A percentile compares a stretch with the other conserved stretches of the same genome.
phyloP scores from a whole-genome alignment of 2,329 filamentous ascomycete species.

The Orbilia ellipsospora region DNA sequence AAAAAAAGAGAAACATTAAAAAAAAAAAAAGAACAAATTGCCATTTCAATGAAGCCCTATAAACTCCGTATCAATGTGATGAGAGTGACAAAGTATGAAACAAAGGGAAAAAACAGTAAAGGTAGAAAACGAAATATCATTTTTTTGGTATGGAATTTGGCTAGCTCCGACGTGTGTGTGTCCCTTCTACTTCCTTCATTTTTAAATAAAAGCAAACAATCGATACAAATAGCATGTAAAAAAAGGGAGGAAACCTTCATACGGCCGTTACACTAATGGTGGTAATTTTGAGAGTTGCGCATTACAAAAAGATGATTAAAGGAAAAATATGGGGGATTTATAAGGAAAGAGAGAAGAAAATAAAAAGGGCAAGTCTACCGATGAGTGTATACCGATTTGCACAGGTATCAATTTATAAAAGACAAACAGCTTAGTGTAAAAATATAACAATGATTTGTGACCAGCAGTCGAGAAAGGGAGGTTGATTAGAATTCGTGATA shows the following conservation, averaged over 20 bases:
- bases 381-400: constrained; percentile 49
- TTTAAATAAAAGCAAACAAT: constrained; percentile 21
- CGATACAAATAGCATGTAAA: constrained; percentile 33
- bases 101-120: background rate
- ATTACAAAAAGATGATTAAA: constrained; percentile 43
- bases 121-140: constrained; percentile 10
- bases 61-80: constrained; percentile 55
- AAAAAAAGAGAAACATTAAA: background rate
- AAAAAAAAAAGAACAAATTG: constrained; percentile 31
- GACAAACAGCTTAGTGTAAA: constrained; percentile 6
- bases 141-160: constrained; percentile 45
- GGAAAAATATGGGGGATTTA: background rate
- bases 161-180: constrained; percentile 19
- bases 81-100: constrained; percentile 16
- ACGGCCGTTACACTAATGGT: constrained; percentile 51
- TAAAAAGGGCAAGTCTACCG: constrained; percentile 41
- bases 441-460: background rate
- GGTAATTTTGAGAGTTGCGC: constrained; percentile 17
- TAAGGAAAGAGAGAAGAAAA: constrained; percentile 7
- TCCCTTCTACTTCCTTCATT: constrained; percentile 54
- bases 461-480: constrained; percentile 37
- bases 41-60: constrained; percentile 52
- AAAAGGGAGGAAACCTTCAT: constrained; percentile 37
- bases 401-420: constrained; percentile 43
- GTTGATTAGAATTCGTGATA: constrained; percentile 32